phyloP scores from a whole-genome alignment of 2,329 filamentous ascomycete species.

The Metarhizium album region DNA sequence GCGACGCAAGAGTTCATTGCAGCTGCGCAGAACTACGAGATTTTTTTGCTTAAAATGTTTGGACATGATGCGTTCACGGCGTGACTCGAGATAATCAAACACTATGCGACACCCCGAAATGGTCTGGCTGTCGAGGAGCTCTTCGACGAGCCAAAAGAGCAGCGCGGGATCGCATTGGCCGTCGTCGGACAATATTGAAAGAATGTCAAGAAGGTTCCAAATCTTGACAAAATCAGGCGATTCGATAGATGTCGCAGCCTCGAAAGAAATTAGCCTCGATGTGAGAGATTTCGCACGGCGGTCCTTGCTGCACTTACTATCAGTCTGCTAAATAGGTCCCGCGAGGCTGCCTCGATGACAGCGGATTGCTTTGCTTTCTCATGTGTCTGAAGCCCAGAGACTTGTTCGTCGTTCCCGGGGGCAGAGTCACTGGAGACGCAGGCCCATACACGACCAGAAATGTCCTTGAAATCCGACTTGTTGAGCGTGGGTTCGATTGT shows the following conservation, averaged over 20 bases:
- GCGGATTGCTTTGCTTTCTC: constrained; percentile 45
- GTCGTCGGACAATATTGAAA: constrained; percentile 79
- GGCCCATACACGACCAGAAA: constrained; percentile 33
- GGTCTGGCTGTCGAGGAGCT: constrained; percentile 90
- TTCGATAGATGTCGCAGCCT: constrained; percentile 68
- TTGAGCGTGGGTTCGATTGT: constrained; percentile 65
- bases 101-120: constrained; percentile 83
- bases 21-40: constrained; percentile 80
- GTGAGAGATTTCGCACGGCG: neutral
- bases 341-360: constrained; percentile 73
- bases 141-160: constrained; percentile 84
- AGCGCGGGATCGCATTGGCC: constrained; percentile 69
- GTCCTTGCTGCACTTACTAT: constrained; percentile 47
- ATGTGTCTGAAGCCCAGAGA: constrained; percentile 28
- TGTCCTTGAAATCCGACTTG: constrained; percentile 51
- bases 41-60: constrained; percentile 74
- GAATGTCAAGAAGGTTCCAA: constrained; percentile 88
- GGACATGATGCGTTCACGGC: constrained; percentile 77
- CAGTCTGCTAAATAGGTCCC: constrained; percentile 67
- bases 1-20: constrained; percentile 87
- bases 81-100: constrained; percentile 91
- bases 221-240: constrained; percentile 69
- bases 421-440: constrained; percentile 19
- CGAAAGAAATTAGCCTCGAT: constrained; percentile 8
- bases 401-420: constrained; percentile 16